Evolutionary conservation across 805 yeast species (phyloP).

Genomic region (Cephaloascus fragrans): DNA sequence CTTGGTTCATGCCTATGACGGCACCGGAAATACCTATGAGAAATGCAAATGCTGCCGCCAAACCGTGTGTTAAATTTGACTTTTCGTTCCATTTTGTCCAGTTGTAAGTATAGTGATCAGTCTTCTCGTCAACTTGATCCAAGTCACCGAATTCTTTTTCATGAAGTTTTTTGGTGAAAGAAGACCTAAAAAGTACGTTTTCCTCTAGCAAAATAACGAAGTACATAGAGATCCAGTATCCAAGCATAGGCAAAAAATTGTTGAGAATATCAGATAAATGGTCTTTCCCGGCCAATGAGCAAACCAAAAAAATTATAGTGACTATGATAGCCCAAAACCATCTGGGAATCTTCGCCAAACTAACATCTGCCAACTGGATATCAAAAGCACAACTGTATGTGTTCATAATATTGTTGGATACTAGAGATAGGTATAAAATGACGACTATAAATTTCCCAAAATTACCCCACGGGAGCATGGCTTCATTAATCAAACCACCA

Average conservation of each 20-base stretch:
- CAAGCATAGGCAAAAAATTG: constrained; percentile 84
- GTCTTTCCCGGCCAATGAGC: constrained; percentile 68
- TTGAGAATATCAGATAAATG: constrained; percentile 65
- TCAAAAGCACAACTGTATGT: constrained; percentile 76
- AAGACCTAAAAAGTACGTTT: constrained; percentile 57
- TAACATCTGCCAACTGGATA: constrained; percentile 51
- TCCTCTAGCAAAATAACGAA: constrained; percentile 64
- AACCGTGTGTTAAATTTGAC: constrained; percentile 52
- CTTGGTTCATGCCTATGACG: constrained; percentile 81
- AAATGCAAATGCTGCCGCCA: constrained; percentile 62
- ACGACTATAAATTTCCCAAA: constrained; percentile 70
- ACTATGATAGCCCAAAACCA: constrained; percentile 65
- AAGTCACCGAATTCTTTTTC: constrained; percentile 28
- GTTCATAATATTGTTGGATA: constrained; percentile 76
- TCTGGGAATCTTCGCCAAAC: constrained; percentile 58
- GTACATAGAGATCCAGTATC: constrained; percentile 85
- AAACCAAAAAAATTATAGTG: constrained; percentile 53
- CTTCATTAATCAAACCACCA: constrained; percentile 64
- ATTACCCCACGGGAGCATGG: constrained; percentile 66
- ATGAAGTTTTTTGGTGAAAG: constrained; percentile 28
- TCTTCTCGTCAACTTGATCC: constrained; percentile 1
- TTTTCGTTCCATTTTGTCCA: constrained; percentile 68
- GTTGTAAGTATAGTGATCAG: constrained; percentile 31
- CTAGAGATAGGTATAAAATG: constrained; percentile 60
- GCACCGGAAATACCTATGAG: constrained; percentile 71